Evolutionary conservation across 73 alveolate species (phyloP).

Genomic region (Breviolum minutum): DNA sequence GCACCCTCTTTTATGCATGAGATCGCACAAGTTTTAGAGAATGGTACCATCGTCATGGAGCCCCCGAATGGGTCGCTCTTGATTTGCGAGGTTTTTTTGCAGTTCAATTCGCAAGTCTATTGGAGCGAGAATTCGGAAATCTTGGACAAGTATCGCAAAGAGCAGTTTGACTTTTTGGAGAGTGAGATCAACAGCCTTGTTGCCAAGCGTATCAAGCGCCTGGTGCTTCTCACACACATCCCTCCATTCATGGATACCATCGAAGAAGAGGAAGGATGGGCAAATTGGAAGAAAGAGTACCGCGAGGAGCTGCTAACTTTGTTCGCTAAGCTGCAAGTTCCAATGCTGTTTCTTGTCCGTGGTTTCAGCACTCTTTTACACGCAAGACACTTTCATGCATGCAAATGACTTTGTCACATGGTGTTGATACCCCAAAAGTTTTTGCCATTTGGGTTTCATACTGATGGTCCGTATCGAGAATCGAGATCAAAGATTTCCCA

Average conservation of each 20-base stretch:
- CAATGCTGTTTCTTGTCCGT: conserved; percentile 9
- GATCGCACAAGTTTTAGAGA: no score
- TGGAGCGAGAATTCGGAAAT: conserved; percentile 16
- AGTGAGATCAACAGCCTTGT: background rate
- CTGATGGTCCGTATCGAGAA: no score
- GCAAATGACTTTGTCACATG: background rate
- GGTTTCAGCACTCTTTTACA: background rate
- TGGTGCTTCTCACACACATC: conserved; percentile 72
- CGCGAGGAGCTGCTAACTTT: conserved; percentile 40
- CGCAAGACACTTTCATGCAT: background rate
- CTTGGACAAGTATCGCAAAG: conserved; percentile 31
- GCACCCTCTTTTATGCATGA: no score
- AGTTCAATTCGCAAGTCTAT: conserved; percentile 30
- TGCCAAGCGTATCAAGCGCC: background rate
- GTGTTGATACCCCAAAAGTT: background rate
- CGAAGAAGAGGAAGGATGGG: conserved; percentile 85
- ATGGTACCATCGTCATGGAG: no score
- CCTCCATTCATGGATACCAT: conserved; percentile 82
- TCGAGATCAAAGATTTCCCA: no score
- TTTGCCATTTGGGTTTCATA: no score
- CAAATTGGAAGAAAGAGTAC: conserved; percentile 45
- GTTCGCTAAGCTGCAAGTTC: conserved; percentile 6
- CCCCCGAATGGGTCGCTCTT: no score
- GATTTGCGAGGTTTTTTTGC: background rate
- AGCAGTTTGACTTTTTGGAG: conserved; percentile 61